Conservation (phyloP, 2,329 filamentous ascomycete species). For the Penicillium sp. region DNA sequence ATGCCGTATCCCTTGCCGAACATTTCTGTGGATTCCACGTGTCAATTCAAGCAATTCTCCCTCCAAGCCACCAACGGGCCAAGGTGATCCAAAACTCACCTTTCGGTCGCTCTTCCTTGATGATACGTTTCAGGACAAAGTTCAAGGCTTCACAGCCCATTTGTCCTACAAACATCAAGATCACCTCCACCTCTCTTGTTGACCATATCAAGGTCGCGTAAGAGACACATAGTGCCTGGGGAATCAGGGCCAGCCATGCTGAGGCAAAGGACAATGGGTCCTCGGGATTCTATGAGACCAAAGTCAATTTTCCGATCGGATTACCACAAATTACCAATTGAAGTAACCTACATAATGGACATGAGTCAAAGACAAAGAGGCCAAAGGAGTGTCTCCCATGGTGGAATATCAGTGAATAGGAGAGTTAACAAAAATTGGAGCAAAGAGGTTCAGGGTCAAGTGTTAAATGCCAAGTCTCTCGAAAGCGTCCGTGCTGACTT, state of each 20-base stretch:
- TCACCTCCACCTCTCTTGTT: constrained; percentile 83
- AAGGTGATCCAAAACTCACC: constrained; percentile 53
- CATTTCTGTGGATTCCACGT: constrained; percentile 51
- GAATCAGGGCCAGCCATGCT: constrained; percentile 90
- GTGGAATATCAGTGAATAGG: not conserved
- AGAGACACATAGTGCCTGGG: constrained; percentile 84
- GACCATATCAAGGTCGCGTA: constrained; percentile 90
- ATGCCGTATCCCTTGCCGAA: constrained; percentile 95
- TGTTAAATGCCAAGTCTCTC: not conserved
- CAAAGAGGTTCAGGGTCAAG: not conserved
- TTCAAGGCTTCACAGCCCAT: constrained; percentile 89
- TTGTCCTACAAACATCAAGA: constrained; percentile 88
- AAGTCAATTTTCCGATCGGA: not conserved
- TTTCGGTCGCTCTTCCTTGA: constrained; percentile 85
- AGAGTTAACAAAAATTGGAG: not conserved
- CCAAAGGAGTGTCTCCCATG: constrained; percentile 58
- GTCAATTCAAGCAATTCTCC: not conserved
- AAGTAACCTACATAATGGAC: constrained; percentile 79
- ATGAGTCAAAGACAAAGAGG: constrained; percentile 90
- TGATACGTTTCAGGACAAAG: constrained; percentile 81
- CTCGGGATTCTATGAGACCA: constrained; percentile 66
- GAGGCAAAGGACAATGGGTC: constrained; percentile 83
- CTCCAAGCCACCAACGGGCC: not conserved
- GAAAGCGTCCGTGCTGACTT: not conserved
- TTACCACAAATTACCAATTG: not conserved